Percentiles rank a stretch among this genome's conserved stretches.
Evolutionary conservation across 805 yeast species (phyloP).

Genomic region (Sungouiozyma intestinalis): DNA sequence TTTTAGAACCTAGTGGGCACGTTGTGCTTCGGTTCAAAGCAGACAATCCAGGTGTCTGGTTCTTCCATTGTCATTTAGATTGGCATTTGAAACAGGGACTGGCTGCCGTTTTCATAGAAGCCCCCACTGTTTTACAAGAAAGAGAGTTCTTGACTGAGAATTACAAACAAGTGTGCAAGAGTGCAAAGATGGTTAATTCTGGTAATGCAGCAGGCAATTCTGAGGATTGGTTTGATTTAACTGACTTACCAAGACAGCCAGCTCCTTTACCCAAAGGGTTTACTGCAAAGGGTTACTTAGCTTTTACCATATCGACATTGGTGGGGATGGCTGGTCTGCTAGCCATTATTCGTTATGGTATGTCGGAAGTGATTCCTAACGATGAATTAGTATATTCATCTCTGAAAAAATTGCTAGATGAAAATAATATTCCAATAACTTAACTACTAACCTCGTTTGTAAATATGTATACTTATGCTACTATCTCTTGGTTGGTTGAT

Average conservation of each 20-base stretch:
- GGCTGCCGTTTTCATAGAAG: slow-evolving; percentile 62
- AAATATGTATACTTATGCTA: neutral
- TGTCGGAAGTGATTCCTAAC: slow-evolving; percentile 47
- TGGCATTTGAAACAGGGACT: slow-evolving; percentile 80
- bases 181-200: slow-evolving; percentile 33
- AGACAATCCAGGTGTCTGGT: slow-evolving; percentile 89
- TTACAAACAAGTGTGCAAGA: slow-evolving; percentile 41
- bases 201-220: slow-evolving; percentile 73
- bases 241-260: slow-evolving; percentile 52
- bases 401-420: slow-evolving; percentile 29
- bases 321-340: slow-evolving; percentile 51
- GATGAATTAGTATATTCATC: slow-evolving; percentile 33
- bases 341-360: slow-evolving; percentile 53
- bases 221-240: slow-evolving; percentile 44
- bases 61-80: slow-evolving; percentile 85
- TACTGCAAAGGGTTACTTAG: slow-evolving; percentile 59
- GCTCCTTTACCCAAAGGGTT: slow-evolving; percentile 60
- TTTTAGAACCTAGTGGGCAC: slow-evolving; percentile 58
- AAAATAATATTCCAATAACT: slow-evolving; percentile 13
- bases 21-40: slow-evolving; percentile 65
- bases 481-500: slow-evolving; percentile 1
- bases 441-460: slow-evolving; percentile 1
- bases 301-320: slow-evolving; percentile 42
- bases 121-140: slow-evolving; percentile 45
- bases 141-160: slow-evolving; percentile 35